Base-by-base conservation (phyloP, 345 rosid species). In the Bruguiera sexangula region DNA sequence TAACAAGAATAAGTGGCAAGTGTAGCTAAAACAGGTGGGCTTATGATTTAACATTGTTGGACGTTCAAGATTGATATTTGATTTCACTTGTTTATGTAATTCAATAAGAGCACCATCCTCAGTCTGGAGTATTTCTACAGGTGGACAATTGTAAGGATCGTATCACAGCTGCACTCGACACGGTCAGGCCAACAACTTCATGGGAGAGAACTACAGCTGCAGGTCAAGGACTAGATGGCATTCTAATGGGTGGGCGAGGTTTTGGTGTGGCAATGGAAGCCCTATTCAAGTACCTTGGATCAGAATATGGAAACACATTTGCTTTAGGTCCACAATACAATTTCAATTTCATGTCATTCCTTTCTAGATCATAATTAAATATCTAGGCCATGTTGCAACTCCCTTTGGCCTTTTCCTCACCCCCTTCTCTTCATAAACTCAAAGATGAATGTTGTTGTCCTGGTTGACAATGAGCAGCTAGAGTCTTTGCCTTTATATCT, bases 191-290 rank as follows among this genome's bases (percentile, higher is more conserved):
- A 66, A 86, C 90, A 68, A 89, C 89, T 75, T 87, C 98, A 46
- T 96, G 99, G 98, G 99, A 90, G 79, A 90, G 99, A 83, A 83
- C 88, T 55, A 63, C 97, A 18, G 94, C 87, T 71, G 86, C 87
- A 58, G 87, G 88, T 68, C 96, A 88, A 78, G 89, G 87, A 57
- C 43, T 90, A 32, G 99, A 90, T 72, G 89, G 96, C 58, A 91
- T 96, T 67, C 75, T 90, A 80, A 86, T 95, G 92, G 97, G 99
- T 32, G 99, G 97, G 56, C 85, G 99, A 74, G 99, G 98, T 60
- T 92, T 95, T 82, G 98, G 99, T 68, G 85, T 80, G 61, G 99
- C 99, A 73, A 88, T 95, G 99, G 99, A 95, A 81, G 85, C 91
- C 67, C 88, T 92, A 26, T 85, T 90, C 74, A 95, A 85, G 81